A percentile compares a stretch with the other conserved stretches of the same genome.
Evolutionary conservation across 2,329 filamentous ascomycete genomes (phyloP).

Genomic region (Chalaropsis ovoidea): DNA sequence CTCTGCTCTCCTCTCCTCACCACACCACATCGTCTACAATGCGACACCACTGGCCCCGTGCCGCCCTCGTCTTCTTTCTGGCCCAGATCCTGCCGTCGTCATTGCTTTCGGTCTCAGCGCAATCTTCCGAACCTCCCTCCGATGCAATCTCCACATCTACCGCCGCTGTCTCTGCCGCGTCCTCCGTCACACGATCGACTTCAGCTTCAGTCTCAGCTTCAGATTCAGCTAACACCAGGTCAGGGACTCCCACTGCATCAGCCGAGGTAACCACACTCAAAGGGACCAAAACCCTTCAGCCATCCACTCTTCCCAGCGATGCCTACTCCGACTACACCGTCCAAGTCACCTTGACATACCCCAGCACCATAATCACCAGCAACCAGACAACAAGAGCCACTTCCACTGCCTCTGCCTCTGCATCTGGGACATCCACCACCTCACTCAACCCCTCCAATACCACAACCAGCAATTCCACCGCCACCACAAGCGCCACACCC

Average conservation of each 20-base stretch:
- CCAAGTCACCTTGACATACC: constrained; percentile 34
- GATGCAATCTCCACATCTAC: constrained; percentile 7
- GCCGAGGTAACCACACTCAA: constrained; percentile 33
- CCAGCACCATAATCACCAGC: constrained; percentile 28
- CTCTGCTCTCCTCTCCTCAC: constrained; percentile 1
- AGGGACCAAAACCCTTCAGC: constrained; percentile 35
- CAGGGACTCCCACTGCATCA: not conserved
- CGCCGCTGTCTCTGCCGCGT: constrained; percentile 1
- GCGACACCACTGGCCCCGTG: constrained; percentile 14
- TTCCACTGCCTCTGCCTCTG: constrained; percentile 20
- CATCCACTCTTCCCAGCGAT: constrained; percentile 36
- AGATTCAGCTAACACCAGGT: not conserved
- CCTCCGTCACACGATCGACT: constrained; percentile 3
- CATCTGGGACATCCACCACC: constrained; percentile 38
- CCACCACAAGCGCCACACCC: constrained; percentile 38
- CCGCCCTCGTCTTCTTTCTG: constrained; percentile 4
- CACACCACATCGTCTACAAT: constrained; percentile 14
- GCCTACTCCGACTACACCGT: constrained; percentile 39
- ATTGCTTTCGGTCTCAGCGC: not conserved
- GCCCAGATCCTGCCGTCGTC: not conserved
- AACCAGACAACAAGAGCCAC: constrained; percentile 29
- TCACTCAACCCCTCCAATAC: constrained; percentile 36
- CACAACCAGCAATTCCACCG: constrained; percentile 35
- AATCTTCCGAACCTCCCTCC: not conserved
- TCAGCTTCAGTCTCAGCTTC: not conserved